Evolutionary conservation across 2,329 filamentous ascomycete species (phyloP), one percentile per base, ranked within the genome.

Genomic region (Chaetoscypha palmicola): DNA sequence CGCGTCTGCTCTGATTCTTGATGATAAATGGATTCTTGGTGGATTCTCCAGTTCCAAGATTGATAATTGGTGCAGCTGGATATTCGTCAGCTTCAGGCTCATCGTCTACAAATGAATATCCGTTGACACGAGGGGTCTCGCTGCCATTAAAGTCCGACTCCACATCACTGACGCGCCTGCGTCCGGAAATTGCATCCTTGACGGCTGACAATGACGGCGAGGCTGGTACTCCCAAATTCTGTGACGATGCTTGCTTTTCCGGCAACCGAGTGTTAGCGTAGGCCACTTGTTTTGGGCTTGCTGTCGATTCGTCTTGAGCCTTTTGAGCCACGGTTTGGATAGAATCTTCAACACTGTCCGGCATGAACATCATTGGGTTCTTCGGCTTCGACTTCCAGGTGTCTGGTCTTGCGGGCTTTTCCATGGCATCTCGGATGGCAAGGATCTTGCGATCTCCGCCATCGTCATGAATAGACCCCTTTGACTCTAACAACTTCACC

Each of bases 71-170:
- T 35, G 61, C 49, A n/a, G 58, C 32, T 1, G 59, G 54, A 12
- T 68, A 67, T 7, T 64, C 54, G 39, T 71, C 70, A 41, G 71
- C 58, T 12, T 72, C 72, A 0, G 77, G 75, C 31, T 84, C 85
- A 45, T 94, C 88, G 54, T 95, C 89, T 26, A 98, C 90, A 64
- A 95, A 97, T 0, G 88, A 78, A 62, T 96, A 98, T 1, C 92
- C 92, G 51, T 94, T 94, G 0, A 97, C 86, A 2, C 87, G 76
- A 0, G 91, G 92, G 0, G 91, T 97, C 63, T 94, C 89, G 1
- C 71, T 71, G 48, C 70, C 76, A 2, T 72, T 72, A 8, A 69
- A 62, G 3, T 64, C 69, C 4, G 77, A 77, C 53, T 87, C 81
- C 10, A 78, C 77, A 19, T 81, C 76, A 7, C 72, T 74, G 2